These are phyloP conservation scores for Silene latifolia DNA, from an alignment of 148 eudicot genomes.

Conservation along the genomic window DNA sequence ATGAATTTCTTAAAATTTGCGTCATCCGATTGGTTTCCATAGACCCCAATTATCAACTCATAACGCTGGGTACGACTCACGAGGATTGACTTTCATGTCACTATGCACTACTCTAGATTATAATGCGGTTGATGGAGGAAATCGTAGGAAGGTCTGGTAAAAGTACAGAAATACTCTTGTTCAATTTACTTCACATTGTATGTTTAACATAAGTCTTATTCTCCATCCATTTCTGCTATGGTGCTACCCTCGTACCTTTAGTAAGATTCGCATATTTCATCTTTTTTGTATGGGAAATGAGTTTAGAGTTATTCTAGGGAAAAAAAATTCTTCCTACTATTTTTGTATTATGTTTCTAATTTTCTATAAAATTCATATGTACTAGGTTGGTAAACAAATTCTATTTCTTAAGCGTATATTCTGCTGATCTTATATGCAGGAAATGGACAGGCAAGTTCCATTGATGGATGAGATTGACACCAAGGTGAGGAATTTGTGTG, in stretches of 20 bases:
- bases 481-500: constrained; percentile 45
- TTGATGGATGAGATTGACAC: constrained; percentile 95
- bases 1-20: no score
- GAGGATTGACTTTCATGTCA: neutral
- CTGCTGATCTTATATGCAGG: constrained; percentile 43
- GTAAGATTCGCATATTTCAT: neutral
- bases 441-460: constrained; percentile 94
- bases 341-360: neutral
- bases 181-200: neutral
- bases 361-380: neutral
- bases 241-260: neutral
- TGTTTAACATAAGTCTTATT: neutral
- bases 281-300: neutral
- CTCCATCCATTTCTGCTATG: neutral
- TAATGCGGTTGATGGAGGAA: neutral
- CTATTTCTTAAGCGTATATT: neutral
- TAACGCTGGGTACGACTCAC: neutral
- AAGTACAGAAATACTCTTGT: neutral
- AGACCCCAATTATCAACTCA: neutral
- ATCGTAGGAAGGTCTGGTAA: neutral
- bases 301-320: neutral
- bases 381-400: neutral
- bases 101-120: neutral
- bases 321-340: neutral
- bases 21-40: no score